phyloP scores from a whole-genome alignment of 192 early-diverging fungal species.

The Coemansia sp. region DNA sequence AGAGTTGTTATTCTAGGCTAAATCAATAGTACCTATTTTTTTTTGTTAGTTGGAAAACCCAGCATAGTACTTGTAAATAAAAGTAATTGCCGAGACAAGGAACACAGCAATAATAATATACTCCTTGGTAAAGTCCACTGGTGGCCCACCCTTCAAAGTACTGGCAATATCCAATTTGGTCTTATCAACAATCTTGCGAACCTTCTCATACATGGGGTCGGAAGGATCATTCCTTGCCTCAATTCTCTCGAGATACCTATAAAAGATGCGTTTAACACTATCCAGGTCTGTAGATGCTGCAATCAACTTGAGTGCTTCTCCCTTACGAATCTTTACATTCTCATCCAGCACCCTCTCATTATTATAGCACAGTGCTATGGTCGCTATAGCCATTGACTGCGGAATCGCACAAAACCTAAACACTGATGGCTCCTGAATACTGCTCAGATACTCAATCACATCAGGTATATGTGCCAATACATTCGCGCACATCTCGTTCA shows the following conservation, averaged over 20 bases:
- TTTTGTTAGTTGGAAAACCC: no score
- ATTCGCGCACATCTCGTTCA: slow-evolving; percentile 87
- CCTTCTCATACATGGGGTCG: slow-evolving; percentile 63
- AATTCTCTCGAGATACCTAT: slow-evolving; percentile 60
- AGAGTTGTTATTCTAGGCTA: no score
- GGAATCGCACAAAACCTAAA: slow-evolving; percentile 98
- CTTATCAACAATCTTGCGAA: slow-evolving; percentile 53
- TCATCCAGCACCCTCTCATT: slow-evolving; percentile 74
- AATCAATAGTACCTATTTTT: no score
- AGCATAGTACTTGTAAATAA: slow-evolving; percentile 31
- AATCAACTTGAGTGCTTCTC: slow-evolving; percentile 72
- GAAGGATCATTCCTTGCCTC: slow-evolving; percentile 58
- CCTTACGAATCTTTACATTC: slow-evolving; percentile 92
- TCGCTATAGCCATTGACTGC: slow-evolving; percentile 99
- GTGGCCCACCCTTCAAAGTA: slow-evolving; percentile 39
- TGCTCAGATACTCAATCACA: slow-evolving; percentile 79
- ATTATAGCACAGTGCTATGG: slow-evolving; percentile 81
- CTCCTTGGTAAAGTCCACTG: slow-evolving; percentile 44
- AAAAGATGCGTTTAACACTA: slow-evolving; percentile 61
- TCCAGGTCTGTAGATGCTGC: slow-evolving; percentile 54
- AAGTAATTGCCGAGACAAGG: slow-evolving; percentile 14
- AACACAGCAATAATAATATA: slow-evolving; percentile 32
- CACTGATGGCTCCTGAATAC: slow-evolving; percentile 72
- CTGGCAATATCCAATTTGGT: slow-evolving; percentile 42
- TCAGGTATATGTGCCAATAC: slow-evolving; percentile 81